Conservation (phyloP, 169 alveolate genomes). For the Plasmodium sp. region DNA sequence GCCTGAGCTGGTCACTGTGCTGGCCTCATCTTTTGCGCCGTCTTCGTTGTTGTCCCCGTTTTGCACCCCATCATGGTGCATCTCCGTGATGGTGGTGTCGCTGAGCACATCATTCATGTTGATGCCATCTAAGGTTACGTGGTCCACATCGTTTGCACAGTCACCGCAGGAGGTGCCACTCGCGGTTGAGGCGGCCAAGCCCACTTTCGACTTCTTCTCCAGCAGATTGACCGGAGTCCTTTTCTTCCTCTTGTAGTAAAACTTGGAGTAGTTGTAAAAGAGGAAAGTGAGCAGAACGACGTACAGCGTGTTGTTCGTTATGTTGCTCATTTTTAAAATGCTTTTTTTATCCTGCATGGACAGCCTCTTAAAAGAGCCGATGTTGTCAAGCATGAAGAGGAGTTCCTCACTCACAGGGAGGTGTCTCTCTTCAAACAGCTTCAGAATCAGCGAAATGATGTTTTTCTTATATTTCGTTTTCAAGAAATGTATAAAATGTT, state of each 20-base stretch:
- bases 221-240: constrained; percentile 22
- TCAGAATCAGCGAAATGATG: constrained; percentile 19
- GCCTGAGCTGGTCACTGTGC: not conserved
- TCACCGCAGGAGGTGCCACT: not conserved
- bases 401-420: constrained; percentile 14
- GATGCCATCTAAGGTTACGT: not conserved
- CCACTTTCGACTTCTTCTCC: constrained; percentile 28
- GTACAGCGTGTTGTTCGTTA: constrained; percentile 50
- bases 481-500: constrained; percentile 38
- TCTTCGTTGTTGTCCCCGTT: not conserved
- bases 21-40: not conserved
- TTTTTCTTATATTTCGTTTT: constrained; percentile 46
- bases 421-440: constrained; percentile 41
- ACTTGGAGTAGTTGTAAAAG: constrained; percentile 60
- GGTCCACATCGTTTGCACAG: not conserved
- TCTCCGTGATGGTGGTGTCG: not conserved
- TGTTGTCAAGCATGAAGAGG: constrained; percentile 46
- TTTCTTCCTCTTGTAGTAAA: constrained; percentile 36
- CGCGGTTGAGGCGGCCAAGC: not conserved
- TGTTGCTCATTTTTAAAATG: constrained; percentile 41
- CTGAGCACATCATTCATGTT: not conserved
- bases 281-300: constrained; percentile 31
- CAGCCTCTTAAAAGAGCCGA: constrained; percentile 21
- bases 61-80: not conserved
- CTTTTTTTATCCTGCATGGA: constrained; percentile 42